Evolutionary conservation across 2,329 filamentous ascomycete species (phyloP).

Genomic region (Apiospora hydei): DNA sequence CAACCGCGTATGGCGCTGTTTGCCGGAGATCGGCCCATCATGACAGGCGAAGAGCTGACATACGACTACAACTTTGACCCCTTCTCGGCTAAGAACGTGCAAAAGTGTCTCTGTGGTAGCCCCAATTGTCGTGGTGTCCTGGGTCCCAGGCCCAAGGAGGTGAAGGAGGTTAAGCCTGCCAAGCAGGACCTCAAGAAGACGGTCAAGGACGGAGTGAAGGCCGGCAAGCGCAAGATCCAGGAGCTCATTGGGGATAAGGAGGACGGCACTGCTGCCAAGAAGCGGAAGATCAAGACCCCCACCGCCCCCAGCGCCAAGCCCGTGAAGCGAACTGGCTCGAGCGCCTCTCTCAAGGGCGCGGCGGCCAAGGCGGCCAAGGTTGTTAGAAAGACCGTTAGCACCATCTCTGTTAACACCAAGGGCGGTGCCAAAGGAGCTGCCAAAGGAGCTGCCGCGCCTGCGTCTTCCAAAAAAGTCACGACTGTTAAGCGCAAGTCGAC

Average conservation of each 20-base stretch:
- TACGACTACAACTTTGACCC: constrained; percentile 86
- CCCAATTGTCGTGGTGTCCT: constrained; percentile 70
- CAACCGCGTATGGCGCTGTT: constrained; percentile 97
- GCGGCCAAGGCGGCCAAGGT: constrained; percentile 43
- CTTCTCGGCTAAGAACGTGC: constrained; percentile 73
- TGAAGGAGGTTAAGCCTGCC: constrained; percentile 54
- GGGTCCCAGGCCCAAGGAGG: constrained; percentile 65
- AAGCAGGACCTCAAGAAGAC: constrained; percentile 50
- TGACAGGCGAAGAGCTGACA: constrained; percentile 94
- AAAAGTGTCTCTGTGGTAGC: constrained; percentile 70
- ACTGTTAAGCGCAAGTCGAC: constrained; percentile 37
- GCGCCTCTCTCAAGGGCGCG: constrained; percentile 38
- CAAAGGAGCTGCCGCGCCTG: constrained; percentile 32
- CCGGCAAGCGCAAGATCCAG: constrained; percentile 64
- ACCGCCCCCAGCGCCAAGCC: constrained; percentile 45
- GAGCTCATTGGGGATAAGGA: constrained; percentile 55
- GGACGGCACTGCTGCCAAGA: constrained; percentile 46
- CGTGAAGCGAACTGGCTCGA: constrained; percentile 27
- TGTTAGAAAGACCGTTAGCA: constrained; percentile 49
- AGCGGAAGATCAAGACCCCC: constrained; percentile 54
- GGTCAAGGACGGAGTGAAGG: constrained; percentile 48
- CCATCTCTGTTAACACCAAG: constrained; percentile 48
- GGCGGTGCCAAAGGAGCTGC: constrained; percentile 36
- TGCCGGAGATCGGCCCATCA: constrained; percentile 86
- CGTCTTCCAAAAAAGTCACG: constrained; percentile 33